Evolutionary conservation across 1,284 basidiomycete genomes (phyloP).

Genomic region (Athelia psychrophila): DNA sequence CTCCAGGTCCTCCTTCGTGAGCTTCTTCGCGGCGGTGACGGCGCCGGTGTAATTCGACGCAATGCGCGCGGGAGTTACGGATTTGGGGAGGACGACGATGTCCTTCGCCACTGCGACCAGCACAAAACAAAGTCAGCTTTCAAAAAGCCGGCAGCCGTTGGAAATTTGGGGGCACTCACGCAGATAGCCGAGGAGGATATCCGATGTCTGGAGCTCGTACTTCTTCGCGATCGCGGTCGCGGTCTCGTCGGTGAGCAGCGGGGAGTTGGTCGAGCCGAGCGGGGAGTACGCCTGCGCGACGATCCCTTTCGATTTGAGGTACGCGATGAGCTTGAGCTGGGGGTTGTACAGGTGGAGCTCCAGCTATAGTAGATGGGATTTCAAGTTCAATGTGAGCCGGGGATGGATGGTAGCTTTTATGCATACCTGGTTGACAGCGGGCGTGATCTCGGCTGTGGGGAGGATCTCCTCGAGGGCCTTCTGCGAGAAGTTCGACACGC

Average conservation of each 20-base stretch:
- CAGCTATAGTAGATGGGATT: constrained; percentile 41
- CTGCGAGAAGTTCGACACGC: constrained; percentile 71
- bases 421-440: constrained; percentile 63
- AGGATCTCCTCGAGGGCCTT: constrained; percentile 62
- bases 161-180: constrained; percentile 33
- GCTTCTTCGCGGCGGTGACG: constrained; percentile 42
- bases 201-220: constrained; percentile 55
- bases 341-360: constrained; percentile 80
- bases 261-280: constrained; percentile 71
- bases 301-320: constrained; percentile 69
- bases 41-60: constrained; percentile 63
- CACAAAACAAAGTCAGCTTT: not conserved
- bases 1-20: constrained; percentile 60
- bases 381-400: no score
- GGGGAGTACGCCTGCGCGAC: constrained; percentile 83
- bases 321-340: constrained; percentile 68
- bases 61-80: constrained; percentile 74
- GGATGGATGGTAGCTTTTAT: constrained; percentile 1
- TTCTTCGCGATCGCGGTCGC: constrained; percentile 64
- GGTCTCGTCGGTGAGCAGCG: constrained; percentile 68
- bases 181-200: constrained; percentile 68
- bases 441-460: constrained; percentile 50
- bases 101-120: constrained; percentile 53
- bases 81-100: constrained; percentile 72
- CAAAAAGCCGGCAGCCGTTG: constrained; percentile 3